Evolutionary conservation across 2,329 filamentous ascomycete genomes (phyloP).

Genomic region (Colletotrichum falcatum): DNA sequence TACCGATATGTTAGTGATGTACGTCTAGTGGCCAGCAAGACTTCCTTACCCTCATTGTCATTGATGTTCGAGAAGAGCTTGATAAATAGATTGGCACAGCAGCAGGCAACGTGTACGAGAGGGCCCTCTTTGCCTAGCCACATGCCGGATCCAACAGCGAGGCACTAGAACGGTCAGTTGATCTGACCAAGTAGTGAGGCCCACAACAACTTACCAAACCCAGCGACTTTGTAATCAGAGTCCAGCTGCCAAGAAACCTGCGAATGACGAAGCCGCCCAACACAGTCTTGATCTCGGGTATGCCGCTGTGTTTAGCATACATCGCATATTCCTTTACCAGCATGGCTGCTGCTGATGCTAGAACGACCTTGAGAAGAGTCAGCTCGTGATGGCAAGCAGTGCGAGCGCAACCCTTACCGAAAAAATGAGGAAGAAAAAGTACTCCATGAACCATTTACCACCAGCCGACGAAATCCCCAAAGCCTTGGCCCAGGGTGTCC

Average conservation of each 20-base stretch:
- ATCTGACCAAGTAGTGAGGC: constrained; percentile 27
- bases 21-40: neutral
- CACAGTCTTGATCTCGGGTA: constrained; percentile 97
- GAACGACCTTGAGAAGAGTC: constrained; percentile 68
- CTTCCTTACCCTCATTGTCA: constrained; percentile 79
- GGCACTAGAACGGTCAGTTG: constrained; percentile 68
- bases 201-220: constrained; percentile 73
- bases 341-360: constrained; percentile 81
- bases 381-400: neutral
- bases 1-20: constrained; percentile 48
- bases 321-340: constrained; percentile 87
- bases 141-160: constrained; percentile 92
- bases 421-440: constrained; percentile 86
- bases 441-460: constrained; percentile 86
- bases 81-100: constrained; percentile 94
- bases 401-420: constrained; percentile 68
- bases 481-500: constrained; percentile 86
- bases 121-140: constrained; percentile 98
- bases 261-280: constrained; percentile 93
- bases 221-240: constrained; percentile 87
- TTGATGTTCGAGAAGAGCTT: constrained; percentile 86
- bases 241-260: constrained; percentile 89
- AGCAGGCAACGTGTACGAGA: constrained; percentile 95
- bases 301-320: constrained; percentile 94
- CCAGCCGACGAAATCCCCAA: constrained; percentile 73